A percentile compares a stretch with the other conserved stretches of the same genome.
phyloP scores from a whole-genome alignment of 2,329 filamentous ascomycete genomes.

The Hymenoscyphus occultus region DNA sequence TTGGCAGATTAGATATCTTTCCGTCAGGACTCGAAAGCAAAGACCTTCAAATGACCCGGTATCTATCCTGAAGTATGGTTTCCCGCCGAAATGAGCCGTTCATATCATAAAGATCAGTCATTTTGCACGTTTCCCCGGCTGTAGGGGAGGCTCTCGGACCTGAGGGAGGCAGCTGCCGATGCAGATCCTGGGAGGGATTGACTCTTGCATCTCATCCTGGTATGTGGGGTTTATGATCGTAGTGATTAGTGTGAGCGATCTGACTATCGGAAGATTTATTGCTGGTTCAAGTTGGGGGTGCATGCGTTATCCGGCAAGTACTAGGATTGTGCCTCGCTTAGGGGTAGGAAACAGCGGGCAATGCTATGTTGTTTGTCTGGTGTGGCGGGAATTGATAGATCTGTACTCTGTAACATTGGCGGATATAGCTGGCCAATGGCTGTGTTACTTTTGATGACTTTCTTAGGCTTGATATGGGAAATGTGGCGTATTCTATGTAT shows the following conservation, averaged over 20 bases:
- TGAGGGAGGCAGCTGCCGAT: background rate
- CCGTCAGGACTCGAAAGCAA: slow-evolving; percentile 7
- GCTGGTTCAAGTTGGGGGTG: background rate
- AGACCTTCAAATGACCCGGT: slow-evolving; percentile 3
- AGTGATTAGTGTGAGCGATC: background rate
- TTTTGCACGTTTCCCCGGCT: background rate
- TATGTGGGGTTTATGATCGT: background rate
- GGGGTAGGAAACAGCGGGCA: background rate
- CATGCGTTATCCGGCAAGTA: background rate
- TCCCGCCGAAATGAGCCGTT: background rate
- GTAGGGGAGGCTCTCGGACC: background rate
- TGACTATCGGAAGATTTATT: background rate
- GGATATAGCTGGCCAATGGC: background rate
- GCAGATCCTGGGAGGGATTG: background rate
- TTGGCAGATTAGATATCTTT: background rate
- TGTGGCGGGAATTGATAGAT: background rate
- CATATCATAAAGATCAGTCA: background rate
- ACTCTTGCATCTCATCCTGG: background rate
- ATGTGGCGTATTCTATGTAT: background rate
- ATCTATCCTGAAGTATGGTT: background rate
- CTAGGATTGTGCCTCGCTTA: background rate
- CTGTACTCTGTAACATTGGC: background rate
- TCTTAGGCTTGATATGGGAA: background rate
- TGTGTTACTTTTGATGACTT: background rate
- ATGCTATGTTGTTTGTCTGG: background rate